A percentile compares a stretch with the other conserved stretches of the same genome.
These are phyloP conservation scores for Melaleuca alternifolia DNA, from an alignment of 345 rosid genomes.

Conservation along the genomic window DNA sequence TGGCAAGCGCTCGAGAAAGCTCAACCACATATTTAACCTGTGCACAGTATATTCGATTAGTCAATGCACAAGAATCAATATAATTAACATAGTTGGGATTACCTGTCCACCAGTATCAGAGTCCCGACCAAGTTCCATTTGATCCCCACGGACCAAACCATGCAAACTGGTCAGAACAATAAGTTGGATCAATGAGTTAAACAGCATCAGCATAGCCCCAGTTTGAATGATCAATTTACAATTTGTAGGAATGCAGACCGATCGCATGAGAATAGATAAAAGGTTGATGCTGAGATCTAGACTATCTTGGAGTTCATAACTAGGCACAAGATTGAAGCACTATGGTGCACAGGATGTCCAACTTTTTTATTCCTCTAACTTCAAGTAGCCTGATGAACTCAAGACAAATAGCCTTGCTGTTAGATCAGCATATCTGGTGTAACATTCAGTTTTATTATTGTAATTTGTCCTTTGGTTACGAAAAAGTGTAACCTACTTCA, in stretches of 20 bases:
- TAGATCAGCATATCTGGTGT: neutral
- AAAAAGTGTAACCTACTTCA: neutral
- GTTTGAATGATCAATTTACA: neutral
- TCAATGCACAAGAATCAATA: neutral
- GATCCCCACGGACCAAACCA: conserved; percentile 90
- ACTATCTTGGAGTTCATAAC: neutral
- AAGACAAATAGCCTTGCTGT: neutral
- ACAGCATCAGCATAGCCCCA: neutral
- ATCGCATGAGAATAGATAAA: neutral
- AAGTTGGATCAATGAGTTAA: neutral
- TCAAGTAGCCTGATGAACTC: neutral
- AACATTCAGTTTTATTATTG: neutral
- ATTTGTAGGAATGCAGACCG: neutral
- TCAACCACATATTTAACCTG: conserved; percentile 98
- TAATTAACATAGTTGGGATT: neutral
- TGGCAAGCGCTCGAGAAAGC: conserved; percentile 88
- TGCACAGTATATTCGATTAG: neutral
- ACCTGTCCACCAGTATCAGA: conserved; percentile 99
- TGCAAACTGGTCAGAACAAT: conserved; percentile 50
- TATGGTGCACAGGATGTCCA: neutral
- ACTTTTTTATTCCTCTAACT: neutral
- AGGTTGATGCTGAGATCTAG: neutral
- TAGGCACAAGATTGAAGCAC: neutral
- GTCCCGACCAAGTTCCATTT: conserved; percentile 98
- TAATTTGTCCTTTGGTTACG: neutral